phyloP scores from a whole-genome alignment of 441 rosid species.

The Pelargonium australe region DNA sequence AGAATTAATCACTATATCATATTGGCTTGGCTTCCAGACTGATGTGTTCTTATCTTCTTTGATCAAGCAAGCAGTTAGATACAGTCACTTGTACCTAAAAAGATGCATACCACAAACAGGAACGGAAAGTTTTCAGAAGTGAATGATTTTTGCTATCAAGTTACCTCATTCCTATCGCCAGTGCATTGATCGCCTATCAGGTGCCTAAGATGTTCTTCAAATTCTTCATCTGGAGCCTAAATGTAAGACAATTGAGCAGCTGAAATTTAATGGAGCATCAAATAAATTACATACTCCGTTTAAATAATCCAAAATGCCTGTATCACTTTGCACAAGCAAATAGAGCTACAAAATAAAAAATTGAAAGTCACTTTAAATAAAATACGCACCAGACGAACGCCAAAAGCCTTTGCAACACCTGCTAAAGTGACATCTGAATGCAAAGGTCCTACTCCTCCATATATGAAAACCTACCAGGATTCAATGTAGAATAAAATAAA shows the following conservation, averaged over 20 bases:
- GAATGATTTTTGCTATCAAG: constrained; percentile 17
- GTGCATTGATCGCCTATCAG: constrained; percentile 68
- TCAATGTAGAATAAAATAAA: constrained; percentile 2
- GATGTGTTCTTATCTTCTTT: neutral
- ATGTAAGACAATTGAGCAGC: constrained; percentile 18
- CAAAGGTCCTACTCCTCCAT: constrained; percentile 93
- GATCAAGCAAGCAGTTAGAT: neutral
- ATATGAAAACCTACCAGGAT: constrained; percentile 61
- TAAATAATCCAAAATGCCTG: neutral
- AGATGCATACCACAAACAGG: neutral
- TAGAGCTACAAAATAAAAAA: neutral
- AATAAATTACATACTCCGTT: neutral
- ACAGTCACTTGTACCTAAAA: neutral
- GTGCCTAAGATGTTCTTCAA: constrained; percentile 86
- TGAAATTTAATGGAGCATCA: constrained; percentile 16
- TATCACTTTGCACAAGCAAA: neutral
- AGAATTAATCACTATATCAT: neutral
- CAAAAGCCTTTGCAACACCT: constrained; percentile 98
- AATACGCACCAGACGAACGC: constrained; percentile 76
- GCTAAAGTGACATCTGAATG: constrained; percentile 89
- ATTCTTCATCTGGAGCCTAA: constrained; percentile 98
- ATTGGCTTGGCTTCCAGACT: neutral
- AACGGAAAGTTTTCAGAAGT: no score
- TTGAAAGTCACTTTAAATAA: neutral
- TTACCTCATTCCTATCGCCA: constrained; percentile 88